Percentiles rank a stretch among this genome's conserved stretches.
These are phyloP conservation scores for Ceratobasidium sp. DNA, from an alignment of 1,284 basidiomycete genomes.

Conservation along the genomic window DNA sequence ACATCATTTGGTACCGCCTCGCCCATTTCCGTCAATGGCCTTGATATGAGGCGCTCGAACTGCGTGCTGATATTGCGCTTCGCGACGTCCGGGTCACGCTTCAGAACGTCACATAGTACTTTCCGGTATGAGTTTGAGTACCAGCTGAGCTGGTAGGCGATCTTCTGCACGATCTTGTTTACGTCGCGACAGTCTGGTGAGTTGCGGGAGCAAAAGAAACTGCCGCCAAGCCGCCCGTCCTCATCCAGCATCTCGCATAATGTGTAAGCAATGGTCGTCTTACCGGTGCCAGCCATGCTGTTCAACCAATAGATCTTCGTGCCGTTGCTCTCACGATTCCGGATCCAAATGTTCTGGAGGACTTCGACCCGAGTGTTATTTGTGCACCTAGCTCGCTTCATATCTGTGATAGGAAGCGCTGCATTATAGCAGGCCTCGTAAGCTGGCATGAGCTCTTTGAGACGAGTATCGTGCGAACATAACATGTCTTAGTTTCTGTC, in stretches of 20 bases:
- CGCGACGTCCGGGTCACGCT: neutral
- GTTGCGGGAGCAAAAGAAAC: neutral
- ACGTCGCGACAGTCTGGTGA: neutral
- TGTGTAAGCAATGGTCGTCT: slow-evolving; percentile 45
- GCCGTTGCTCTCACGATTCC: too few species aligned
- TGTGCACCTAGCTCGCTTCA: too few species aligned
- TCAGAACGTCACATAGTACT: neutral
- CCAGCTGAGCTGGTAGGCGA: neutral
- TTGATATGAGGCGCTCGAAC: neutral
- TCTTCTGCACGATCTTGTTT: neutral
- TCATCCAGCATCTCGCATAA: slow-evolving; percentile 45
- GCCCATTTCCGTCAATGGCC: neutral
- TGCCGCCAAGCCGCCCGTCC: neutral
- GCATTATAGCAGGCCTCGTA: too few species aligned
- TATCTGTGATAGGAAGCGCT: too few species aligned
- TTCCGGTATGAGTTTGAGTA: neutral
- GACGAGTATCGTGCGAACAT: too few species aligned
- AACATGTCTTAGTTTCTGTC: too few species aligned
- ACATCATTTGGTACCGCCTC: neutral
- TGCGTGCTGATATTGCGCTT: neutral
- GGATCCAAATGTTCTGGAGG: too few species aligned
- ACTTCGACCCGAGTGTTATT: too few species aligned
- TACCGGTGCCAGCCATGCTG: slow-evolving; percentile 45
- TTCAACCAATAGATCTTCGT: slow-evolving; percentile 41
- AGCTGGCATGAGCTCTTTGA: too few species aligned